Evolutionary conservation across 495 filamentous ascomycete species (phyloP).

Genomic region (Lepraria neglecta): DNA sequence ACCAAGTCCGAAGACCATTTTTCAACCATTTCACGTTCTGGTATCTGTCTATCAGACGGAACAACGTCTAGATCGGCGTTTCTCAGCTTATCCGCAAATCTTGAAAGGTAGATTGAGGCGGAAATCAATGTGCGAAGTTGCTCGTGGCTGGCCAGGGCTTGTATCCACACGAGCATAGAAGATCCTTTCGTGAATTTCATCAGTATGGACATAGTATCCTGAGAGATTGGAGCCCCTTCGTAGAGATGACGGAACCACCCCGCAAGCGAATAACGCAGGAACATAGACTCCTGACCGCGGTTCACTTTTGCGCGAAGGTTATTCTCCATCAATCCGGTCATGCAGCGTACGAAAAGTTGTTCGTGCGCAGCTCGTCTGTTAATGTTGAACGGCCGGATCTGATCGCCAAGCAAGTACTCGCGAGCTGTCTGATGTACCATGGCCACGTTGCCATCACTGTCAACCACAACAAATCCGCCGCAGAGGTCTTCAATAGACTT

Average conservation of each 20-base stretch:
- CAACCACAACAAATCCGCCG: constrained; percentile 38
- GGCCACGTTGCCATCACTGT: constrained; percentile 32
- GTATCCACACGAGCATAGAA: constrained; percentile 27
- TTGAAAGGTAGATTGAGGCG: constrained; percentile 22
- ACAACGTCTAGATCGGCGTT: constrained; percentile 6
- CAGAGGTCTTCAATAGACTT: constrained; percentile 34
- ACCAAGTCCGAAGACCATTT: constrained; percentile 38
- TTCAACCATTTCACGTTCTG: too few relatives aligned
- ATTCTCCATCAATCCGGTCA: constrained; percentile 24
- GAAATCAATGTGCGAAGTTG: constrained; percentile 19
- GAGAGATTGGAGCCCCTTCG: constrained; percentile 18
- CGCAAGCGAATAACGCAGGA: constrained; percentile 28
- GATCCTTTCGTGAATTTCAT: constrained; percentile 18
- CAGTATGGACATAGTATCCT: constrained; percentile 11
- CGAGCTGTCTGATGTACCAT: constrained; percentile 42
- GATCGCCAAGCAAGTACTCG: constrained; percentile 32
- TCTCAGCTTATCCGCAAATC: constrained; percentile 14
- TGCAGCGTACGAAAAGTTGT: constrained; percentile 26
- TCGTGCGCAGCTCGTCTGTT: constrained; percentile 18
- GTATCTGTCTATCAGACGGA: too few relatives aligned
- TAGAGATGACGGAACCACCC: constrained; percentile 34
- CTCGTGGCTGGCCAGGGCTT: constrained; percentile 15
- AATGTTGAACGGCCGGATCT: constrained; percentile 24
- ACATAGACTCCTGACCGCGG: constrained; percentile 13
- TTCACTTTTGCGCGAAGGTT: constrained; percentile 23